Conservation (phyloP, 495 filamentous ascomycete genomes). For the Copromyces sp. region DNA sequence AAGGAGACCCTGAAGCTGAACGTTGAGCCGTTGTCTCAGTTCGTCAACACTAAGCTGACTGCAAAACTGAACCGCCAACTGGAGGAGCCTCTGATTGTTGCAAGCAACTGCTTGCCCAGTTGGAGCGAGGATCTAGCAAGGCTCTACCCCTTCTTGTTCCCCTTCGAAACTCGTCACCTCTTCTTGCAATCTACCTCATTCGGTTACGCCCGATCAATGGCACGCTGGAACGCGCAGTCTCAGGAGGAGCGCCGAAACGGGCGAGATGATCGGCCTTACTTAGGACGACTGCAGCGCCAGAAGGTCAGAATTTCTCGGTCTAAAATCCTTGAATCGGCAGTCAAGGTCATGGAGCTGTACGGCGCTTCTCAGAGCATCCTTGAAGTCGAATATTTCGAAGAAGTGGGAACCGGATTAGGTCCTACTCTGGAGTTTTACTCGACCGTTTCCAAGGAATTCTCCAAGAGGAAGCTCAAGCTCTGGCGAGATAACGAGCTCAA, state of each 20-base stretch:
- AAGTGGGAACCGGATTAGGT: conserved; percentile 92
- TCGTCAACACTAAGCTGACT: conserved; percentile 97
- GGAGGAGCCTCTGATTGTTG: conserved; percentile 97
- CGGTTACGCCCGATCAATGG: conserved; percentile 96
- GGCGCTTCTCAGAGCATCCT: conserved; percentile 89
- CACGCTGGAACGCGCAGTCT: conserved; percentile 83
- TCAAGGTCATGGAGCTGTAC: conserved; percentile 99
- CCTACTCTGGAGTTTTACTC: conserved; percentile 98
- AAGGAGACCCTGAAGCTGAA: conserved; percentile 60
- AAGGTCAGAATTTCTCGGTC: conserved; percentile 92
- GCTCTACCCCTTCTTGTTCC: conserved; percentile 96
- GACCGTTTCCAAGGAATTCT: conserved; percentile 94
- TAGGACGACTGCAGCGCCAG: conserved; percentile 89
- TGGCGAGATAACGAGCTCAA: conserved; percentile 89
- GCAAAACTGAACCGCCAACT: conserved; percentile 97
- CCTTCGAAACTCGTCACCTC: conserved; percentile 94
- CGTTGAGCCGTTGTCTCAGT: conserved; percentile 78
- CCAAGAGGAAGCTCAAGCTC: conserved; percentile 89
- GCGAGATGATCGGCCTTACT: conserved; percentile 80
- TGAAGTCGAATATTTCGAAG: conserved; percentile 98
- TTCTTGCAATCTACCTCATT: conserved; percentile 98
- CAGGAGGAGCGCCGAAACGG: conserved; percentile 74
- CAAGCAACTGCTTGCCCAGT: conserved; percentile 88
- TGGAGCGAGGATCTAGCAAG: conserved; percentile 98
- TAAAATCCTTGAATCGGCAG: conserved; percentile 88